Conservation (phyloP, 2,329 filamentous ascomycete species). For the Claviceps sp. region DNA sequence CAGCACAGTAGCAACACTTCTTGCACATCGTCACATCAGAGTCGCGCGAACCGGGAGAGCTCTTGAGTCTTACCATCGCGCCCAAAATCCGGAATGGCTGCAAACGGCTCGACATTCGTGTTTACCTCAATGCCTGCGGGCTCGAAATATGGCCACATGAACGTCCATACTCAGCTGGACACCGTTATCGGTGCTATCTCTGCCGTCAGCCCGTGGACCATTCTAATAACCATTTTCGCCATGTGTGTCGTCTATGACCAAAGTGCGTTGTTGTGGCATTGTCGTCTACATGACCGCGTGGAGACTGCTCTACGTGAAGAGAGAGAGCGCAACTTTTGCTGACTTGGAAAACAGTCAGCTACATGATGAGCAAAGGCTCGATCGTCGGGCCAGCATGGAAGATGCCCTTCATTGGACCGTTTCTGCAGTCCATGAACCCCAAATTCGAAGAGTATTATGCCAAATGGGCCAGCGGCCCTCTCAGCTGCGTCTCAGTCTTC, state of each 20-base stretch:
- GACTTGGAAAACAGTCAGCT: constrained; percentile 45
- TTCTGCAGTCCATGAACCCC: constrained; percentile 81
- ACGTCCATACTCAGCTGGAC: constrained; percentile 42
- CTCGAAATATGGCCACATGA: constrained; percentile 35
- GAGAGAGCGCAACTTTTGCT: neutral
- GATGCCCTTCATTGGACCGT: constrained; percentile 85
- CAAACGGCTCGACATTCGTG: constrained; percentile 52
- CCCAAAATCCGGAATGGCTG: constrained; percentile 27
- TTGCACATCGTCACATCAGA: neutral
- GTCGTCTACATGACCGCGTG: neutral
- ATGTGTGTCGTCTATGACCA: constrained; percentile 77
- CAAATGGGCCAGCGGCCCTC: constrained; percentile 81
- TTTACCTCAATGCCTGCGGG: constrained; percentile 58
- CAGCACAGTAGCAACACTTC: neutral
- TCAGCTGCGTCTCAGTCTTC: constrained; percentile 97
- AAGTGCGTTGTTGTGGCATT: constrained; percentile 25
- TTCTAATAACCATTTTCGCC: constrained; percentile 57
- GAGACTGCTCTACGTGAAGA: neutral
- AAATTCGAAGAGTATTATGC: constrained; percentile 82
- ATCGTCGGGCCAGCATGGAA: constrained; percentile 67
- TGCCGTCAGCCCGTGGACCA: constrained; percentile 45
- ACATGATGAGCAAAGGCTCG: constrained; percentile 59
- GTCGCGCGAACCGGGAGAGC: neutral
- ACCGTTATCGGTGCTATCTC: constrained; percentile 41
- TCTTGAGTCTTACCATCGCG: neutral